Evolutionary conservation across 1,139 yeast species (phyloP).

Genomic region (Kluyveromyces sp.): DNA sequence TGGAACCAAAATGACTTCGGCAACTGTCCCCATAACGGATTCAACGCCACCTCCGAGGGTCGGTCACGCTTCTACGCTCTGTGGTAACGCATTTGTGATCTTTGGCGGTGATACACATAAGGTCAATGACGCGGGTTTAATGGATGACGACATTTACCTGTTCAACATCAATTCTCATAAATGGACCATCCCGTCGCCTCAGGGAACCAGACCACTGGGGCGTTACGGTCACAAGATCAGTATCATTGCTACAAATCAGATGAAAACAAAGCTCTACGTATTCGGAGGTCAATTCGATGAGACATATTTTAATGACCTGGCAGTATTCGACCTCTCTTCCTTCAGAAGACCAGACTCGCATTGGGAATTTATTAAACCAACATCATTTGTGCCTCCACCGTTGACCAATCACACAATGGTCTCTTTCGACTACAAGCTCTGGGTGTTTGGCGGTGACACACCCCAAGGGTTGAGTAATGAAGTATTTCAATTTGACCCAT

Average conservation of each 20-base stretch:
- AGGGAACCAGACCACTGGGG: slow-evolving; percentile 80
- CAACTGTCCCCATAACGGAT: slow-evolving; percentile 59
- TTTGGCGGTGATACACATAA: slow-evolving; percentile 96
- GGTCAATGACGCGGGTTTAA: slow-evolving; percentile 67
- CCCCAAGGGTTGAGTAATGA: slow-evolving; percentile 70
- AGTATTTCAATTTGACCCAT: slow-evolving; percentile 77
- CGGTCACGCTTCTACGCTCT: slow-evolving; percentile 86
- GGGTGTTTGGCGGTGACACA: slow-evolving; percentile 91
- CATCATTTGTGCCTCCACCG: slow-evolving; percentile 64
- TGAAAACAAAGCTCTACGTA: slow-evolving; percentile 68
- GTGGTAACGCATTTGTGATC: slow-evolving; percentile 91
- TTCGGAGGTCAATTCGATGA: slow-evolving; percentile 97
- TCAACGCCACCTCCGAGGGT: slow-evolving; percentile 91
- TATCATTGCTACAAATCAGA: slow-evolving; percentile 52
- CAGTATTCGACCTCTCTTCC: slow-evolving; percentile 81
- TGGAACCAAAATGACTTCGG: slow-evolving; percentile 43
- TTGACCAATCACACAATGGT: slow-evolving; percentile 89
- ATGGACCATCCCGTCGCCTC: slow-evolving; percentile 84
- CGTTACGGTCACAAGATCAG: slow-evolving; percentile 86
- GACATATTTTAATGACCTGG: slow-evolving; percentile 75
- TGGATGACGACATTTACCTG: slow-evolving; percentile 82
- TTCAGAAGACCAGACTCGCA: slow-evolving; percentile 75
- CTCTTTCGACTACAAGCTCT: slow-evolving; percentile 69
- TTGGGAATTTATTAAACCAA: slow-evolving; percentile 71
- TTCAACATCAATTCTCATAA: slow-evolving; percentile 84